Percentiles rank a stretch among this genome's conserved stretches.
These are phyloP conservation scores for Yamadazyma conglobata DNA, from an alignment of 1,139 yeast genomes.

Conservation along the genomic window DNA sequence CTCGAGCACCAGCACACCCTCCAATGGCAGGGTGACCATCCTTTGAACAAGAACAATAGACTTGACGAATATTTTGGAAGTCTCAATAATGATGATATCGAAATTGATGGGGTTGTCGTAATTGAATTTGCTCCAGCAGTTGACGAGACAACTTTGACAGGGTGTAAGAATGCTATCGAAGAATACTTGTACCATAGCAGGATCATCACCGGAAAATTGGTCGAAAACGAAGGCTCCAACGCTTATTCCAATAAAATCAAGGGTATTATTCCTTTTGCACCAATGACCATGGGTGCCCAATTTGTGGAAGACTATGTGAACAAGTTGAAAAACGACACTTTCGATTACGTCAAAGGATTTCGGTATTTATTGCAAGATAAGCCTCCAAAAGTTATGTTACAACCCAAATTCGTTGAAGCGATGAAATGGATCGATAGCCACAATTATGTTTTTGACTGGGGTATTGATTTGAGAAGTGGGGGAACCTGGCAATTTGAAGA, in stretches of 20 bases:
- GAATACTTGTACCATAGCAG: slow-evolving; percentile 14
- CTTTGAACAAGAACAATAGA: slow-evolving; percentile 13
- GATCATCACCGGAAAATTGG: slow-evolving; percentile 9
- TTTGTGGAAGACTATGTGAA: slow-evolving; percentile 10
- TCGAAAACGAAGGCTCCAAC: slow-evolving; percentile 14
- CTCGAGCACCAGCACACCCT: slow-evolving; percentile 11
- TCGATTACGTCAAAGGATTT: slow-evolving; percentile 26
- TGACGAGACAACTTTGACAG: slow-evolving; percentile 9
- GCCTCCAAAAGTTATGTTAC: slow-evolving; percentile 27
- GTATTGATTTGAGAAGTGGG: slow-evolving; percentile 33
- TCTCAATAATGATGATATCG: slow-evolving; percentile 5
- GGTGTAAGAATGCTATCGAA: slow-evolving; percentile 13
- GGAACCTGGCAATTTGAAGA: slow-evolving; percentile 41
- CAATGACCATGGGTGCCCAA: slow-evolving; percentile 15
- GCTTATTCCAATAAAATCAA: slow-evolving; percentile 9
- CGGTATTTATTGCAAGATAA: slow-evolving; percentile 41
- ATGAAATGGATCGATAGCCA: slow-evolving; percentile 27
- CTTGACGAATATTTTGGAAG: slow-evolving; percentile 14
- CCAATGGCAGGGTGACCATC: slow-evolving; percentile 17
- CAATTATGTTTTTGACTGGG: slow-evolving; percentile 33
- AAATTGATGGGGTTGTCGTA: slow-evolving; percentile 14
- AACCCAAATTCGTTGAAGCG: slow-evolving; percentile 21
- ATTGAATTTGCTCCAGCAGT: slow-evolving; percentile 15
- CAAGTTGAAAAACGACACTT: slow-evolving; percentile 9
- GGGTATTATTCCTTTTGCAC: slow-evolving; percentile 19